Conservation (phyloP, 345 rosid species). For the Eucalyptus coolabah region DNA sequence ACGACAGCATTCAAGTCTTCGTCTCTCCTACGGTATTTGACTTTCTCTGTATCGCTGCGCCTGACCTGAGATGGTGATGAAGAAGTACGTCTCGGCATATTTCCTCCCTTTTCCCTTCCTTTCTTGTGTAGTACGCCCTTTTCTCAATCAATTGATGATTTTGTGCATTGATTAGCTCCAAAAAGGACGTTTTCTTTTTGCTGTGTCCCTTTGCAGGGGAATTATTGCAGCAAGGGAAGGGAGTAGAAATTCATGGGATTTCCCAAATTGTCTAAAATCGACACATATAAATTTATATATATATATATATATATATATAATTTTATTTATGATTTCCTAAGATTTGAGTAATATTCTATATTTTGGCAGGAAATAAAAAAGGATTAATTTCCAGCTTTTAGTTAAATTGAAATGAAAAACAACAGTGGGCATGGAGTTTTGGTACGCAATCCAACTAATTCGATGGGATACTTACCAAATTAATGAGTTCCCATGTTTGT, state of each 20-base stretch:
- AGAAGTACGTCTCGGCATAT: neutral
- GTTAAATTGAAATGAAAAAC: neutral
- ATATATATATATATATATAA: rapidly evolving
- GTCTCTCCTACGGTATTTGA: neutral
- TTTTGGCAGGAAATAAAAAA: neutral
- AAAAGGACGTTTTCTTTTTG: neutral
- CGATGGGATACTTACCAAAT: neutral
- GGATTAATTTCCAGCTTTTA: neutral
- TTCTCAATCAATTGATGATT: neutral
- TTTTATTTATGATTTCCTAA: neutral
- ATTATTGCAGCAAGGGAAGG: neutral
- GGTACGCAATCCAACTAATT: neutral
- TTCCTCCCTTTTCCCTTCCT: neutral
- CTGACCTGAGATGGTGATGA: neutral
- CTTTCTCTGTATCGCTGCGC: neutral
- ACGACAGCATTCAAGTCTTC: neutral
- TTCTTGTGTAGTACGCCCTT: neutral
- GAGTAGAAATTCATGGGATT: neutral
- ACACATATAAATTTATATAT: neutral
- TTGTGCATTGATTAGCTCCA: neutral
- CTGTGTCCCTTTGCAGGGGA: neutral
- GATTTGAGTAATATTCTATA: neutral
- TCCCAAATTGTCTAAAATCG: neutral
- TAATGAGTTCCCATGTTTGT: neutral
- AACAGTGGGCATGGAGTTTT: neutral